Percentiles rank a stretch among this genome's conserved stretches.
Conservation (phyloP, 257 asterid genomes). For the Scutellaria minor region DNA sequence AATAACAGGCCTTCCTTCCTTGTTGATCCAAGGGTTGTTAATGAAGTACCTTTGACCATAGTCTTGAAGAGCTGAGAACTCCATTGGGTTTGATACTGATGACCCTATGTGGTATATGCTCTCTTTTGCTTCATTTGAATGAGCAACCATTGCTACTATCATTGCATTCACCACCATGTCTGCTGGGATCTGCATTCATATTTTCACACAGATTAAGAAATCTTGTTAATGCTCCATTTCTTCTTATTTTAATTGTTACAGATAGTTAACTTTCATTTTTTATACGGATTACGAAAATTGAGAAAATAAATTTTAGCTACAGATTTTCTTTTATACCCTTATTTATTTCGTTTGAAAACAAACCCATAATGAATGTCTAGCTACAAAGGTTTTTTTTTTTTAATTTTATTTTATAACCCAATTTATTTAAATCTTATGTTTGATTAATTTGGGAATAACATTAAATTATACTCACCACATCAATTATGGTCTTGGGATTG, state of each 20-base stretch:
- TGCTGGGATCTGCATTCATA: slow-evolving; percentile 72
- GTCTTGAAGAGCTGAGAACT: slow-evolving; percentile 47
- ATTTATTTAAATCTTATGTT: too few relatives aligned
- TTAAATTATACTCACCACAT: slow-evolving; percentile 52
- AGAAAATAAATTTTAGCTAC: too few relatives aligned
- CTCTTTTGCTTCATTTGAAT: slow-evolving; percentile 49
- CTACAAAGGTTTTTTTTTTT: too few relatives aligned
- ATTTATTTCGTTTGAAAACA: too few relatives aligned
- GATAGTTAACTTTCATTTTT: too few relatives aligned
- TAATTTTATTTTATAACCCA: too few relatives aligned
- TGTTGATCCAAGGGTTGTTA: slow-evolving; percentile 76
- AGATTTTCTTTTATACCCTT: too few relatives aligned
- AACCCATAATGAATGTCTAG: too few relatives aligned
- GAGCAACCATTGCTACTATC: slow-evolving; percentile 72
- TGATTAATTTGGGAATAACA: neutral
- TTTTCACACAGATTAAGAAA: too few relatives aligned
- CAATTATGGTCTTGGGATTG: slow-evolving; percentile 61
- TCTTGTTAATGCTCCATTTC: too few relatives aligned
- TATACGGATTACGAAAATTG: too few relatives aligned
- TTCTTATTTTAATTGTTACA: too few relatives aligned
- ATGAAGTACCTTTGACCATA: slow-evolving; percentile 55
- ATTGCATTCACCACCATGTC: slow-evolving; percentile 96
- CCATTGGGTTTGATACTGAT: slow-evolving; percentile 74
- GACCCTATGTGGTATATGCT: slow-evolving; percentile 81
- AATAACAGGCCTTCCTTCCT: slow-evolving; percentile 66